Conservation (phyloP, 768 basidiomycete species). For the Lactarius evosmus region DNA sequence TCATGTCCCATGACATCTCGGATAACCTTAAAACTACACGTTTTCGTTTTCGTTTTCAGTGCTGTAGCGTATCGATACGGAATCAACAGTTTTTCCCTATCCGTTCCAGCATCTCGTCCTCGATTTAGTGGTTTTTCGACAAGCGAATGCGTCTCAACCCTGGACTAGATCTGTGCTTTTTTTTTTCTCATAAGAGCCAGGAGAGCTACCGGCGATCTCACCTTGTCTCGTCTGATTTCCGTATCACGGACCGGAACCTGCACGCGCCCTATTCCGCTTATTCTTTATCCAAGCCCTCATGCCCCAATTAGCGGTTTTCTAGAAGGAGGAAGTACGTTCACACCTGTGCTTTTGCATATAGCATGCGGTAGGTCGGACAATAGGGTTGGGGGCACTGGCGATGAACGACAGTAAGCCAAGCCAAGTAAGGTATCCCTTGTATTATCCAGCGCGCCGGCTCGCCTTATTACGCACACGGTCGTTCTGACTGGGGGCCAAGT, state of each 20-base stretch:
- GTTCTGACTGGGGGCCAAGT: neutral
- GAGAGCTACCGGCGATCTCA: neutral
- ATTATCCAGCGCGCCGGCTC: constrained; percentile 9
- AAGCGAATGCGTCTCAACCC: neutral
- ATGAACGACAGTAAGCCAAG: constrained; percentile 2
- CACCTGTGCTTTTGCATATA: neutral
- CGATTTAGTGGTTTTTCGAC: neutral
- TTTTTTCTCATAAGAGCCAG: neutral
- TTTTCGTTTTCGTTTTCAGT: neutral
- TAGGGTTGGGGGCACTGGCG: constrained; percentile 14
- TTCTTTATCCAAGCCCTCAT: neutral
- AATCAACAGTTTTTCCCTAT: neutral
- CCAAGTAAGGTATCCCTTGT: constrained; percentile 28
- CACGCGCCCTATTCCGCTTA: neutral
- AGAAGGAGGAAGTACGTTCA: neutral
- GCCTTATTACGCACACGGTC: constrained; percentile 9
- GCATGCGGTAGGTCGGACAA: constrained; percentile 9
- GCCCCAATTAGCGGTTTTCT: neutral
- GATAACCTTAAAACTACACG: neutral
- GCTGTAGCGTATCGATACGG: constrained; percentile 5
- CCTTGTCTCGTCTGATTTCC: neutral
- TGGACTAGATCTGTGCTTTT: neutral
- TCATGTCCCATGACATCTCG: neutral
- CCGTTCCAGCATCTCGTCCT: neutral
- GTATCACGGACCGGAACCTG: neutral